A percentile compares a stretch with the other conserved stretches of the same genome.
Conservation (phyloP, 2,329 filamentous ascomycete species). For the Fusarium sp. region DNA sequence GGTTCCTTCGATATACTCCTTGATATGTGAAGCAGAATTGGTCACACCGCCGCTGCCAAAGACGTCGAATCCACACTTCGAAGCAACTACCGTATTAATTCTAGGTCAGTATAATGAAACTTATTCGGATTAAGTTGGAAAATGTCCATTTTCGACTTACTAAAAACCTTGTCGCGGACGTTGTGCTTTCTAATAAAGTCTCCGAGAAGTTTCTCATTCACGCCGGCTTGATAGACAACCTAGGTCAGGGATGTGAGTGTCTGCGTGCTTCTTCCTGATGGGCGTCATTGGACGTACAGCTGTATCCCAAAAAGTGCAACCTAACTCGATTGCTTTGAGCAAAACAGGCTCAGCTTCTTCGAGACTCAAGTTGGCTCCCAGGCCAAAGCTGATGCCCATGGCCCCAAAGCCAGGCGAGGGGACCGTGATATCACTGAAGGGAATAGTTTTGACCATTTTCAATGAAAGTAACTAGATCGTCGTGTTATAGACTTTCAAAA, state of each 20-base stretch:
- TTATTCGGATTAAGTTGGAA: too few relatives aligned
- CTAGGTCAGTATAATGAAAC: too few relatives aligned
- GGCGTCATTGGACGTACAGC: not conserved
- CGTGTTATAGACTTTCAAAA: too few relatives aligned
- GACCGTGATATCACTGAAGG: not conserved
- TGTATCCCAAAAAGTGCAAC: slow-evolving; percentile 12
- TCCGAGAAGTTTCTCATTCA: slow-evolving; percentile 8
- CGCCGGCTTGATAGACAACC: slow-evolving; percentile 2
- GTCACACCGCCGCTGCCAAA: not conserved
- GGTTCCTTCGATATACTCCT: not conserved
- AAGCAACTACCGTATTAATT: too few relatives aligned
- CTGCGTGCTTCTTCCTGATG: rapidly evolving
- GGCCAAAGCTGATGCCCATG: not conserved
- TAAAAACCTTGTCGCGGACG: slow-evolving; percentile 4
- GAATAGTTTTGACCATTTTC: not conserved
- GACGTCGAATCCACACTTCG: not conserved
- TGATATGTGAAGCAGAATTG: slow-evolving; percentile 2
- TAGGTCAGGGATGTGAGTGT: too few relatives aligned
- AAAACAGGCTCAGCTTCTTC: slow-evolving; percentile 11
- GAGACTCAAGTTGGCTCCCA: not conserved
- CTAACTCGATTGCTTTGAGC: slow-evolving; percentile 1
- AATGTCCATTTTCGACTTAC: too few relatives aligned
- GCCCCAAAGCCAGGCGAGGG: slow-evolving; percentile 7
- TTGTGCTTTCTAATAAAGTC: slow-evolving; percentile 15
- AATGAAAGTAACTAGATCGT: too few relatives aligned